phyloP scores from a whole-genome alignment of 768 basidiomycete genomes.

The Pilatotrama ljubarskyi region DNA sequence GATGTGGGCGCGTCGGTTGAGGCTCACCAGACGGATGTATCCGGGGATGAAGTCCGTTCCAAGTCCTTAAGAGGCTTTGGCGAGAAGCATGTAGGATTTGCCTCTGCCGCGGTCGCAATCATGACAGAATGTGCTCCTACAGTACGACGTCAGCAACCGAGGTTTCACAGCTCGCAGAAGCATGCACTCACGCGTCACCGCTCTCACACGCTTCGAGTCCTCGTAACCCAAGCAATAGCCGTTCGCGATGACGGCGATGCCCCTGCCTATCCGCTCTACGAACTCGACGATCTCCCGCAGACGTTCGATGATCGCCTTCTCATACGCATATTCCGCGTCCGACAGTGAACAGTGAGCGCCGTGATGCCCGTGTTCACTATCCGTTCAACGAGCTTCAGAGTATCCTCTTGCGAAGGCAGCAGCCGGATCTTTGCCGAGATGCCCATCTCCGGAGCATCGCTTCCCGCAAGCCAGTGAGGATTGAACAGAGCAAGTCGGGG shows the following conservation, averaged over 20 bases:
- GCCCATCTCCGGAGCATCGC: conserved; percentile 77
- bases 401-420: conserved; percentile 83
- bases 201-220: conserved; percentile 75
- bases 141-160: background rate
- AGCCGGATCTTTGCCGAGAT: conserved; percentile 95
- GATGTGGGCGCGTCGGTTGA: no score
- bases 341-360: conserved; percentile 91
- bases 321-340: conserved; percentile 89
- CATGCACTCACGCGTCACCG: conserved; percentile 62
- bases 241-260: conserved; percentile 90
- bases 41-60: conserved; percentile 68
- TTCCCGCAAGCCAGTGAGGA: conserved; percentile 74
- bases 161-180: background rate
- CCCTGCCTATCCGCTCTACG: conserved; percentile 70
- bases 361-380: conserved; percentile 88
- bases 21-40: conserved; percentile 73
- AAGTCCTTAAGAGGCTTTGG: conserved; percentile 66
- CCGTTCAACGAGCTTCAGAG: conserved; percentile 83
- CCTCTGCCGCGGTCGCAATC: conserved; percentile 94
- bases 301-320: conserved; percentile 71
- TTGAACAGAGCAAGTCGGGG: conserved; percentile 87
- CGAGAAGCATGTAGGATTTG: conserved; percentile 89
- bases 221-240: conserved; percentile 84
- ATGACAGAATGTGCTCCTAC: conserved; percentile 87
- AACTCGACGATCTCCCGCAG: conserved; percentile 85